phyloP scores from a whole-genome alignment of 1,284 basidiomycete species.

The Cutaneotrichosporon sp. region DNA sequence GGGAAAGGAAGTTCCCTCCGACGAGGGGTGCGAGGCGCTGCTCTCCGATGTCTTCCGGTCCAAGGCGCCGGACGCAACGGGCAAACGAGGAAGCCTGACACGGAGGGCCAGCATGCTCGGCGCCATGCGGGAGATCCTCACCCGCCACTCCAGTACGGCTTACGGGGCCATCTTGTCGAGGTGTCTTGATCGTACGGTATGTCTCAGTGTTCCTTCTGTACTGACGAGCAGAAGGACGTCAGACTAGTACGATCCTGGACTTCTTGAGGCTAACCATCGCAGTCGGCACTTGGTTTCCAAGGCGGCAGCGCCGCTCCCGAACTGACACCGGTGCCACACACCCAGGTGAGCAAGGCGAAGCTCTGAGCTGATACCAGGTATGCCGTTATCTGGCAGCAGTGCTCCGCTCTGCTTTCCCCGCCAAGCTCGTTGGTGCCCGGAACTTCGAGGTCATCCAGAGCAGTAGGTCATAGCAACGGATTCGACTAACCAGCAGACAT shows the following conservation, averaged over 20 bases:
- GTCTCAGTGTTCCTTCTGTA: not conserved
- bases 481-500: conserved; percentile 59
- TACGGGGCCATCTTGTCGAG: conserved; percentile 22
- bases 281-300: not conserved
- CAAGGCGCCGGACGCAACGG: not conserved
- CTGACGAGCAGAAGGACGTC: conserved; percentile 20
- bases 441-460: conserved; percentile 68
- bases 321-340: conserved; percentile 29
- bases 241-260: conserved; percentile 11
- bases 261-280: not conserved
- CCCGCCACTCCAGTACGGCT: conserved; percentile 28
- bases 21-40: conserved; percentile 13
- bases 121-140: conserved; percentile 31
- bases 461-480: conserved; percentile 57
- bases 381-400: conserved; percentile 66
- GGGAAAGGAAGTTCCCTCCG: not conserved
- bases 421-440: conserved; percentile 70
- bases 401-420: conserved; percentile 71
- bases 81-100: not conserved
- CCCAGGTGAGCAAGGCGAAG: conserved; percentile 53
- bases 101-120: not conserved
- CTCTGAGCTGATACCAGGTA: conserved; percentile 58
- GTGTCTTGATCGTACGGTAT: conserved; percentile 19
- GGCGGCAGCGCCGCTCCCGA: not conserved
- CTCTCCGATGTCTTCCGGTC: conserved; percentile 16